Evolutionary conservation across 371 early-diverging fungal species (phyloP).

Genomic region (Mucor piriformis): DNA sequence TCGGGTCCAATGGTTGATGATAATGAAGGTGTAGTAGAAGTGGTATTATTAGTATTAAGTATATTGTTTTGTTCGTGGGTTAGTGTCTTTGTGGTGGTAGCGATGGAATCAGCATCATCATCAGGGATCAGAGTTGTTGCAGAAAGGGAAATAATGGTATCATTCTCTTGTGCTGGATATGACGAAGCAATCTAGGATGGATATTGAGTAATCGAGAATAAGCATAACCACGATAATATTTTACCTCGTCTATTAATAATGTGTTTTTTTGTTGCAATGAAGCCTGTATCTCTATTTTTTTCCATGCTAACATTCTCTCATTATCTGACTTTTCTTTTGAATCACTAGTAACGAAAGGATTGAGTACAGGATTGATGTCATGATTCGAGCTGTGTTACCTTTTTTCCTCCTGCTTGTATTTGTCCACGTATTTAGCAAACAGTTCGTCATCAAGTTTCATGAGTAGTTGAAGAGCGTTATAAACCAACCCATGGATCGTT

Average conservation of each 20-base stretch:
- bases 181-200: background rate
- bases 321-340: background rate
- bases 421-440: slow-evolving; percentile 87
- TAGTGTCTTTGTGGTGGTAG: background rate
- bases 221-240: background rate
- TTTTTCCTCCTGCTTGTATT: slow-evolving; percentile 65
- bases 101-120: background rate
- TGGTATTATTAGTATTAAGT: background rate
- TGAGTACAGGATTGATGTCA: too few species aligned
- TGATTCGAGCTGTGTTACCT: background rate
- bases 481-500: slow-evolving; percentile 92
- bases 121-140: background rate
- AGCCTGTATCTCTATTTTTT: slow-evolving; percentile 8
- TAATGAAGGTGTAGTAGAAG: background rate
- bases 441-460: slow-evolving; percentile 89
- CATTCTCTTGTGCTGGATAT: background rate
- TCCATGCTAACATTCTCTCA: slow-evolving; percentile 15
- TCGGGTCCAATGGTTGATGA: background rate
- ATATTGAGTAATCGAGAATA: background rate
- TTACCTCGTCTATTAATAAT: background rate
- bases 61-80: background rate
- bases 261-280: background rate
- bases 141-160: background rate
- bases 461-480: slow-evolving; percentile 90
- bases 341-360: background rate